Conservation (phyloP, 2,329 filamentous ascomycete species). For the Pestalotiopsis sp. region DNA sequence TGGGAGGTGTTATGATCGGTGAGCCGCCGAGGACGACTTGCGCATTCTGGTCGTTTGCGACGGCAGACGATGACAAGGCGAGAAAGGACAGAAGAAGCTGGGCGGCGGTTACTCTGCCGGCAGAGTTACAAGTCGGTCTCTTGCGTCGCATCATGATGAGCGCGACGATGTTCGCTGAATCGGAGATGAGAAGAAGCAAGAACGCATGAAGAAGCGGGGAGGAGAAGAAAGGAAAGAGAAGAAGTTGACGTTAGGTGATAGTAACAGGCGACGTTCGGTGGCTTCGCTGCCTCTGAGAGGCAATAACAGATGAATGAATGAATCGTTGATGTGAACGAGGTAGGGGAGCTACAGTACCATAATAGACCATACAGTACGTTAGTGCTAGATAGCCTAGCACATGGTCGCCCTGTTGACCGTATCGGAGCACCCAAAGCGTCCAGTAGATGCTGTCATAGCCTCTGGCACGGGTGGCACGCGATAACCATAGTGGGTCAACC, state of each 20-base stretch:
- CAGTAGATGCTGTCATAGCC: background rate
- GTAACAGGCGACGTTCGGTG: background rate
- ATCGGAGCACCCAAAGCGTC: background rate
- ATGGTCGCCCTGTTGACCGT: background rate
- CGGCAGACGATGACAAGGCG: conserved; percentile 53
- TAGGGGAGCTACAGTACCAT: background rate
- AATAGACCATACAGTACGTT: background rate
- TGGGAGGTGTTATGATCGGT: conserved; percentile 40
- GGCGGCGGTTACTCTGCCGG: conserved; percentile 62
- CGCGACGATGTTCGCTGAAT: background rate
- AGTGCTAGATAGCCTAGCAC: background rate
- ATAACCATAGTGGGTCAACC: background rate
- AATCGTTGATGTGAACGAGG: background rate
- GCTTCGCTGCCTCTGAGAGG: background rate
- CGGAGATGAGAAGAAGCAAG: background rate
- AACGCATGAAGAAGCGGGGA: background rate
- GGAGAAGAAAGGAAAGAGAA: background rate
- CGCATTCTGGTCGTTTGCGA: conserved; percentile 36
- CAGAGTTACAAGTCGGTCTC: conserved; percentile 52
- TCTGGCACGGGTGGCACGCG: background rate
- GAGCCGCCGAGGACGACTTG: conserved; percentile 48
- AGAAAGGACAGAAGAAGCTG: conserved; percentile 69
- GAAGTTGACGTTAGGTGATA: background rate
- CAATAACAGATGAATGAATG: background rate
- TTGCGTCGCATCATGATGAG: conserved; percentile 10